These are phyloP conservation scores for Yarrowia yakushimensis DNA, from an alignment of 805 yeast genomes.

Conservation along the genomic window DNA sequence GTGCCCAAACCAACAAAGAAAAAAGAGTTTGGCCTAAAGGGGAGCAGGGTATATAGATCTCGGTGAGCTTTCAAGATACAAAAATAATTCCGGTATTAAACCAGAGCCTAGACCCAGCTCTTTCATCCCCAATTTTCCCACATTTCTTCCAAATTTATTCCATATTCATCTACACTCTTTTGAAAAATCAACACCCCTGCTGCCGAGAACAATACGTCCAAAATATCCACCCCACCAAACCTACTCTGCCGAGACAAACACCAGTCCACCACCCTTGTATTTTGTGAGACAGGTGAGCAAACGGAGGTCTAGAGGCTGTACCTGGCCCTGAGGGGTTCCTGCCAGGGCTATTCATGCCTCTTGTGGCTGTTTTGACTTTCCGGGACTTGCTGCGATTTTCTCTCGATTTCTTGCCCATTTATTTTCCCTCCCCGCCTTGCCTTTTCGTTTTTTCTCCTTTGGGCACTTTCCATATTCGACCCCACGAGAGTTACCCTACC, in stretches of 20 bases:
- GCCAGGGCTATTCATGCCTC: too few species aligned
- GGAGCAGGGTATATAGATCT: not conserved
- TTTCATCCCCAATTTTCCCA: not conserved
- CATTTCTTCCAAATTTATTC: not conserved
- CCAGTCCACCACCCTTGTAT: not conserved
- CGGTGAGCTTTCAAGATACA: not conserved
- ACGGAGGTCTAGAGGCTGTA: not conserved
- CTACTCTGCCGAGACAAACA: not conserved
- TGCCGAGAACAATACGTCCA: constrained; percentile 11
- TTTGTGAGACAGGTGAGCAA: not conserved
- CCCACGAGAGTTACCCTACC: not conserved
- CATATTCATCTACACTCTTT: too few species aligned
- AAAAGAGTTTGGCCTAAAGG: not conserved
- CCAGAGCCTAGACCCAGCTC: not conserved
- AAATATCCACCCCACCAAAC: constrained; percentile 20
- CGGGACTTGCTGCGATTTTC: too few species aligned
- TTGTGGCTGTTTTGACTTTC: too few species aligned
- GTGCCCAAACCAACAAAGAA: constrained; percentile 8
- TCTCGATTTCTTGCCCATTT: not conserved
- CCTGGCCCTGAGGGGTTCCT: too few species aligned
- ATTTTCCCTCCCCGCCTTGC: not conserved
- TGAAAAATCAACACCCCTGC: too few species aligned
- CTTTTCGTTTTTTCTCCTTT: not conserved
- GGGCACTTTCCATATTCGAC: not conserved
- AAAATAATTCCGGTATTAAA: not conserved